Conservation (phyloP, 2,329 filamentous ascomycete species). For the Neonectria hederae region DNA sequence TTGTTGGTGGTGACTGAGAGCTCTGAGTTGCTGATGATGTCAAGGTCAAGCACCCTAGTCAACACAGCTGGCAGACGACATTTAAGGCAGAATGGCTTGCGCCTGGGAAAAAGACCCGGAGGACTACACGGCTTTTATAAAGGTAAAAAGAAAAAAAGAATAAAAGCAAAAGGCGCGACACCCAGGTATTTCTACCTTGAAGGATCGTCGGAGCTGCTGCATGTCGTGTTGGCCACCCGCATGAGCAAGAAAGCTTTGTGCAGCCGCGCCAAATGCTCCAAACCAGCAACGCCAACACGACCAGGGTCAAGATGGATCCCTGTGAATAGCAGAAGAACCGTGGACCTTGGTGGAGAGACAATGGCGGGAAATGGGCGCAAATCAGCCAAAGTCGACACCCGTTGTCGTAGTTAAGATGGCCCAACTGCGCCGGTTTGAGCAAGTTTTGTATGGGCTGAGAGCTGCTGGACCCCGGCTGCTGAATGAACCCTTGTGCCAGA, state of each 20-base stretch:
- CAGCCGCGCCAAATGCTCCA: constrained; percentile 3
- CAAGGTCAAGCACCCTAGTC: background rate
- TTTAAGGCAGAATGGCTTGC: background rate
- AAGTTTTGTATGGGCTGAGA: constrained; percentile 21
- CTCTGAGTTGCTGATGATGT: background rate
- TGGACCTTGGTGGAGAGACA: constrained; percentile 21
- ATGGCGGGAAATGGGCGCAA: constrained; percentile 14
- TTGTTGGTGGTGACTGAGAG: background rate
- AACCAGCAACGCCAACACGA: constrained; percentile 7
- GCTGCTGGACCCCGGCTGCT: background rate
- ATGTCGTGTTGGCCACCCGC: constrained; percentile 1
- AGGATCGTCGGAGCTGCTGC: background rate
- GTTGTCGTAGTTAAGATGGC: background rate
- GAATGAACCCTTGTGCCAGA: background rate
- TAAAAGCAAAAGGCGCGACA: background rate
- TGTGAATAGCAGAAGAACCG: constrained; percentile 8
- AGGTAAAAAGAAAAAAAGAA: background rate
- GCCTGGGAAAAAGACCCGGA: background rate
- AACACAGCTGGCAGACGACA: background rate
- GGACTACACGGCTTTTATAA: background rate
- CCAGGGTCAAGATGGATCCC: background rate
- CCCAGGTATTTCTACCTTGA: background rate
- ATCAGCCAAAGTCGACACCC: background rate
- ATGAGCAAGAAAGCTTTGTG: background rate
- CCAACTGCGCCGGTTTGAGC: constrained; percentile 38